Percentiles rank a stretch among this genome's conserved stretches.
Conservation (phyloP, 148 eudicot genomes). For the Rhododendron ferrugineum region DNA sequence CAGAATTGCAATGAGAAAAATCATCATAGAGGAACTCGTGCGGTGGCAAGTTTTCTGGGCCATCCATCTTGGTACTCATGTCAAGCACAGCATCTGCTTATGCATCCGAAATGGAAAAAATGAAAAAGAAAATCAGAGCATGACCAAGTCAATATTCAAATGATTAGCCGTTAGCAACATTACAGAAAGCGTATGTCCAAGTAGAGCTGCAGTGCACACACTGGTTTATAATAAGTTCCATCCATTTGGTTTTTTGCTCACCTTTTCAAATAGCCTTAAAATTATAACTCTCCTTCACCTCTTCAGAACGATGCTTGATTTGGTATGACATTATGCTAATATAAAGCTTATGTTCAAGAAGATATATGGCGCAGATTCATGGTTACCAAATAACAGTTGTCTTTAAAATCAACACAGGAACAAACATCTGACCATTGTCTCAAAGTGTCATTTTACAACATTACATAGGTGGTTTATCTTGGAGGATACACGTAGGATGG, state of each 20-base stretch:
- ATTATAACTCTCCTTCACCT: not conserved
- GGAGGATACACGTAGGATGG: not conserved
- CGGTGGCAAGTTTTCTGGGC: conserved; percentile 26
- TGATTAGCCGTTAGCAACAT: not conserved
- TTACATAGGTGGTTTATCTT: not conserved
- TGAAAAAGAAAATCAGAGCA: not conserved
- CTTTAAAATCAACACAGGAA: not conserved
- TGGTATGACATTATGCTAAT: not conserved
- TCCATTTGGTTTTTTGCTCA: not conserved
- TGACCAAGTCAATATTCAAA: not conserved
- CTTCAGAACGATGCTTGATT: not conserved
- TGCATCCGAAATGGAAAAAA: not conserved
- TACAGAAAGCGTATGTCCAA: not conserved
- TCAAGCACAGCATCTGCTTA: conserved; percentile 29
- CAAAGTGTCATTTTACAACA: not conserved
- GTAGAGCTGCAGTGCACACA: not conserved
- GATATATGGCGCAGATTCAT: not conserved
- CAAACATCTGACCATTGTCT: not conserved
- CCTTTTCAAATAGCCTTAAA: not conserved
- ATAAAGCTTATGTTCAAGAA: not conserved
- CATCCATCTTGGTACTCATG: conserved; percentile 20
- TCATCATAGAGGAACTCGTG: conserved; percentile 30
- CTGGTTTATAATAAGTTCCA: not conserved
- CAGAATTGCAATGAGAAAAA: conserved; percentile 24
- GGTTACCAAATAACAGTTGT: not conserved